A percentile compares a stretch with the other conserved stretches of the same genome.
These are phyloP conservation scores for Usnea hakonensis DNA, from an alignment of 495 filamentous ascomycete genomes.

Conservation along the genomic window DNA sequence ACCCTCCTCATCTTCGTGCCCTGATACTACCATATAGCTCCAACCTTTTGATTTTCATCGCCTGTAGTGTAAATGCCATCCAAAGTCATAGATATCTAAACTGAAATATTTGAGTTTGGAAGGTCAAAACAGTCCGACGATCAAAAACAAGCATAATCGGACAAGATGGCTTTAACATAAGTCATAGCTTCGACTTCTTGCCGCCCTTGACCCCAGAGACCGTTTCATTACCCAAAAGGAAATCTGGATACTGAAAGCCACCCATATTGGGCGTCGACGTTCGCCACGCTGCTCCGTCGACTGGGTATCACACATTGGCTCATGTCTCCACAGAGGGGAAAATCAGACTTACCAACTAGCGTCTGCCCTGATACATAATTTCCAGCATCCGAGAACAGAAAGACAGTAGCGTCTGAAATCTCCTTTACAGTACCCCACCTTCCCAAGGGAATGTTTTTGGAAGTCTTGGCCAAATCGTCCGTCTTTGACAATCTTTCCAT, in stretches of 20 bases:
- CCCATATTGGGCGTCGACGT: conserved; percentile 33
- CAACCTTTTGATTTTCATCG: too few relatives aligned
- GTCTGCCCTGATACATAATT: conserved; percentile 32
- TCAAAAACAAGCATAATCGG: too few relatives aligned
- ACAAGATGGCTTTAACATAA: too few relatives aligned
- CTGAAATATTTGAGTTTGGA: too few relatives aligned
- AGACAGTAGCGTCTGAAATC: conserved; percentile 89
- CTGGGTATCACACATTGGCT: conserved; percentile 20
- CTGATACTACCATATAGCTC: too few relatives aligned
- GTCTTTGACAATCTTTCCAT: conserved; percentile 51
- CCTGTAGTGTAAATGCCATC: too few relatives aligned
- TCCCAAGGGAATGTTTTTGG: conserved; percentile 54
- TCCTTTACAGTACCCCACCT: conserved; percentile 74
- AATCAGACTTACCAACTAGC: conserved; percentile 11
- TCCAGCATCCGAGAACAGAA: conserved; percentile 71
- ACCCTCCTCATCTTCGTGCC: too few relatives aligned
- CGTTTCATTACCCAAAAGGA: conserved; percentile 47
- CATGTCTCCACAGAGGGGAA: too few relatives aligned
- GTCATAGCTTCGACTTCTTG: conserved; percentile 57
- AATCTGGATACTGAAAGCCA: conserved; percentile 52
- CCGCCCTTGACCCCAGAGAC: conserved; percentile 53
- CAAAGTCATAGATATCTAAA: too few relatives aligned
- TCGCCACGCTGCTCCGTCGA: conserved; percentile 71
- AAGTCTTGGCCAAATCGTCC: conserved; percentile 20
- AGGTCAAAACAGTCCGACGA: too few relatives aligned